Conservation (phyloP, 2,329 filamentous ascomycete species). For the Aureobasidium namibiae region DNA sequence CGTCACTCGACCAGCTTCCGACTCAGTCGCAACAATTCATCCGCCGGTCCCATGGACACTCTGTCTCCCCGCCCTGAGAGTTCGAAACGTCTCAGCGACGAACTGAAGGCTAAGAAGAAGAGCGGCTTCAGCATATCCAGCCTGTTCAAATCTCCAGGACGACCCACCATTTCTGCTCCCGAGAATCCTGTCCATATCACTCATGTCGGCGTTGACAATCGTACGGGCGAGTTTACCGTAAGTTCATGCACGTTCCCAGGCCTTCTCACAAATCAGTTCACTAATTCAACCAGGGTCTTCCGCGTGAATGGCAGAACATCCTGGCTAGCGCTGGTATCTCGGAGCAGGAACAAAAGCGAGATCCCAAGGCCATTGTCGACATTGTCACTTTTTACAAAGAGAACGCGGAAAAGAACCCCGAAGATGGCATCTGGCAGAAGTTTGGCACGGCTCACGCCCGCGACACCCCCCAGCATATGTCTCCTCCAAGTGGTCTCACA, state of each 20-base stretch:
- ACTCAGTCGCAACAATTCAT: neutral
- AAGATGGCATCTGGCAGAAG: slow-evolving; percentile 90
- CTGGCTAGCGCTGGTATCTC: slow-evolving; percentile 94
- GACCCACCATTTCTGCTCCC: slow-evolving; percentile 90
- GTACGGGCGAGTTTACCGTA: slow-evolving; percentile 93
- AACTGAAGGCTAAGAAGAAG: slow-evolving; percentile 70
- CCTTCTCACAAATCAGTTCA: neutral
- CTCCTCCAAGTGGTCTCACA: slow-evolving; percentile 17
- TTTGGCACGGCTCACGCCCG: slow-evolving; percentile 75
- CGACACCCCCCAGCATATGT: slow-evolving; percentile 33
- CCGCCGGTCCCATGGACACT: slow-evolving; percentile 38
- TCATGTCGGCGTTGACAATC: slow-evolving; percentile 93
- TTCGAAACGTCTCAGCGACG: slow-evolving; percentile 68
- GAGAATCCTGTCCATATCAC: slow-evolving; percentile 97
- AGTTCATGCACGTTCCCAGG: slow-evolving; percentile 23
- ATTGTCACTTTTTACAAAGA: slow-evolving; percentile 97
- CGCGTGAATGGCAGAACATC: slow-evolving; percentile 95
- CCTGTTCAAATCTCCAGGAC: slow-evolving; percentile 74
- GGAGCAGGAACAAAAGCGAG: slow-evolving; percentile 89
- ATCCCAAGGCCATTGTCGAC: slow-evolving; percentile 90
- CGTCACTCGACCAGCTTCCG: slow-evolving; percentile 9
- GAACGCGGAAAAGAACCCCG: slow-evolving; percentile 69
- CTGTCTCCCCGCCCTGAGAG: slow-evolving; percentile 34
- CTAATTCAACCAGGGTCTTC: slow-evolving; percentile 60
- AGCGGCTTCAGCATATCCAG: slow-evolving; percentile 83